These are phyloP conservation scores for Amylocystis lapponica DNA, from an alignment of 768 basidiomycete species.

Conservation along the genomic window DNA sequence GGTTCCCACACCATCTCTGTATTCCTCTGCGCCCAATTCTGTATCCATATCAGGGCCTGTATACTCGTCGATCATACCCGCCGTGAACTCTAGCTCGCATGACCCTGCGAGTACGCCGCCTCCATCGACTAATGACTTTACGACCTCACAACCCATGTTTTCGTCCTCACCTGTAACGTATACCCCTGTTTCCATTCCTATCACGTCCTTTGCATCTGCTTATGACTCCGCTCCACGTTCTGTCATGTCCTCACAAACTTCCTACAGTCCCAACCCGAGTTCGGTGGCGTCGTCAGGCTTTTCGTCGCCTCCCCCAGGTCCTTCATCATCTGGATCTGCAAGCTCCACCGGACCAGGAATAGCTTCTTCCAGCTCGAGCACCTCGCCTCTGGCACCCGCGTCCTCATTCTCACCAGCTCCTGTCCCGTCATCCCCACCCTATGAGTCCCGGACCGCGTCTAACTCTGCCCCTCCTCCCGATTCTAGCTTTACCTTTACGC, in stretches of 20 bases:
- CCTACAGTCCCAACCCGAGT: neutral
- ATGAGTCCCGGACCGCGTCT: neutral
- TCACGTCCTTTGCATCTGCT: neutral
- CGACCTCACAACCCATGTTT: no score
- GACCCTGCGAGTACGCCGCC: no score
- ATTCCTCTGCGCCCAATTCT: no score
- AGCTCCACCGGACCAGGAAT: neutral
- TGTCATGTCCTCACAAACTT: neutral
- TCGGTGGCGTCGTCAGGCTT: neutral
- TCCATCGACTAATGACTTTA: no score
- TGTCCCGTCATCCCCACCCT: neutral
- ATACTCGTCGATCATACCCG: no score
- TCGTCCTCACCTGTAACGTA: no score
- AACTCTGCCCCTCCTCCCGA: neutral
- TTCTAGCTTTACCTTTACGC: neutral
- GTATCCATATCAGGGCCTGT: no score
- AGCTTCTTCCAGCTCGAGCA: neutral
- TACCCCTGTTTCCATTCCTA: no score
- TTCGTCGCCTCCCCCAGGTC: constrained; percentile 1
- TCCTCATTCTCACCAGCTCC: neutral
- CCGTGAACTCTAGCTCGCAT: no score
- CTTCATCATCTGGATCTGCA: neutral
- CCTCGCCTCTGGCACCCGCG: neutral
- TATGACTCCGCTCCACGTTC: neutral
- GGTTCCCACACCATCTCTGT: no score